Conservation (phyloP, 768 basidiomycete species). For the Leccinum variicolor region DNA sequence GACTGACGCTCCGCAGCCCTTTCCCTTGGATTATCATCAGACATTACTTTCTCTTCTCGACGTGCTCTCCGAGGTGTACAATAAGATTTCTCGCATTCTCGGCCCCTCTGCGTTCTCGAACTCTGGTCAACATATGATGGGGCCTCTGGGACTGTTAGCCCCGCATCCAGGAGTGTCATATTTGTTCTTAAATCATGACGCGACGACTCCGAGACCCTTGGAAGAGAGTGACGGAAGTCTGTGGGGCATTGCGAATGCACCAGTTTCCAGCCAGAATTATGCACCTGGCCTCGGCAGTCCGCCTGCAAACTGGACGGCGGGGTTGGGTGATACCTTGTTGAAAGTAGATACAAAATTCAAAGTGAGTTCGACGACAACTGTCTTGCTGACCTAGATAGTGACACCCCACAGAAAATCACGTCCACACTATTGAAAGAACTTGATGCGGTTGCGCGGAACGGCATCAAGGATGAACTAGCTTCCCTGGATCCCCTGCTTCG, state of each 20-base stretch:
- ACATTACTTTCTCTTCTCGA: slow-evolving; percentile 86
- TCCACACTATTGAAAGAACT: slow-evolving; percentile 76
- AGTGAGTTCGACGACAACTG: slow-evolving; percentile 39
- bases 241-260: slow-evolving; percentile 69
- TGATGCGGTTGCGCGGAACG: slow-evolving; percentile 74
- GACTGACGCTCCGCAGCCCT: slow-evolving; percentile 53
- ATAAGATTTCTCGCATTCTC: slow-evolving; percentile 79
- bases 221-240: slow-evolving; percentile 52
- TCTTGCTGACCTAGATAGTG: not conserved
- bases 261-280: slow-evolving; percentile 24
- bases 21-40: slow-evolving; percentile 85
- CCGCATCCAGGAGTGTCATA: slow-evolving; percentile 85
- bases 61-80: slow-evolving; percentile 85
- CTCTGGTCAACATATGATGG: slow-evolving; percentile 70
- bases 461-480: slow-evolving; percentile 79
- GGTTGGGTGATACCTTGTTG: slow-evolving; percentile 66
- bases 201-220: slow-evolving; percentile 38
- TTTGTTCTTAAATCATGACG: slow-evolving; percentile 46
- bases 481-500: slow-evolving; percentile 76
- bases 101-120: slow-evolving; percentile 77
- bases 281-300: slow-evolving; percentile 43
- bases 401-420: slow-evolving; percentile 73
- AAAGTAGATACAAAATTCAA: slow-evolving; percentile 86
- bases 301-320: slow-evolving; percentile 58
- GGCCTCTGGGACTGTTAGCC: slow-evolving; percentile 66